A percentile compares a stretch with the other conserved stretches of the same genome.
These are phyloP conservation scores for Macadamia tetraphylla DNA, from an alignment of 164 flowering plant genomes.

Conservation along the genomic window DNA sequence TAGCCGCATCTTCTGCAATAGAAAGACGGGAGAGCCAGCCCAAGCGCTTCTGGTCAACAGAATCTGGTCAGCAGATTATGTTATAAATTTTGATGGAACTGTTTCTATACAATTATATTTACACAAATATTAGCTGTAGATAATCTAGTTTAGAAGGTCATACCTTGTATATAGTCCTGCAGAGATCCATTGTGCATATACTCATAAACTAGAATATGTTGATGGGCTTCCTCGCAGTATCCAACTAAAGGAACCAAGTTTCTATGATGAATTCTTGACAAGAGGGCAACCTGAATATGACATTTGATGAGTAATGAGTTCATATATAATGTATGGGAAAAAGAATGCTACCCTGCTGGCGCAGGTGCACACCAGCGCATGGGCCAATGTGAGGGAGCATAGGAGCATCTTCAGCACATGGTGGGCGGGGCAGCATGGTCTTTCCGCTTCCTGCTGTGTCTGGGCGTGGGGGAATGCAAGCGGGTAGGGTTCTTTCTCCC, in stretches of 20 bases:
- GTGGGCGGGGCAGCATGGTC: too few relatives aligned
- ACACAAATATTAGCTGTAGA: background rate
- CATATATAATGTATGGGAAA: too few relatives aligned
- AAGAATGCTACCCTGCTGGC: too few relatives aligned
- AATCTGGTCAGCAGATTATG: constrained; percentile 40
- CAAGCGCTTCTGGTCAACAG: constrained; percentile 46
- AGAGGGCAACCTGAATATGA: constrained; percentile 67
- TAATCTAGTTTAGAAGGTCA: constrained; percentile 1
- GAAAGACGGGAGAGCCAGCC: constrained; percentile 82
- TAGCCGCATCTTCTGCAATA: constrained; percentile 93
- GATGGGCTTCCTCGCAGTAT: constrained; percentile 77
- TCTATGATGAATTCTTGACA: constrained; percentile 94
- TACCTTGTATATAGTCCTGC: constrained; percentile 78
- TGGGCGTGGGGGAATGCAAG: too few relatives aligned
- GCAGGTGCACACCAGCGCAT: too few relatives aligned
- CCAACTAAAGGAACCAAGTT: constrained; percentile 92
- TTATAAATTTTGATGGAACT: constrained; percentile 1
- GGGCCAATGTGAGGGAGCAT: too few relatives aligned
- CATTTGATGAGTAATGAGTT: constrained; percentile 5
- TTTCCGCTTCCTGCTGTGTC: too few relatives aligned
- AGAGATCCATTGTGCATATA: constrained; percentile 97
- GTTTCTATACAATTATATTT: background rate
- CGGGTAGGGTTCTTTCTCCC: too few relatives aligned
- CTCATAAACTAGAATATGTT: constrained; percentile 79
- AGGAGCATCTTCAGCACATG: too few relatives aligned